Evolutionary conservation across 2,329 filamentous ascomycete genomes (phyloP), one percentile per base, ranked within the genome.

Genomic region (Colletotrichum sp.): DNA sequence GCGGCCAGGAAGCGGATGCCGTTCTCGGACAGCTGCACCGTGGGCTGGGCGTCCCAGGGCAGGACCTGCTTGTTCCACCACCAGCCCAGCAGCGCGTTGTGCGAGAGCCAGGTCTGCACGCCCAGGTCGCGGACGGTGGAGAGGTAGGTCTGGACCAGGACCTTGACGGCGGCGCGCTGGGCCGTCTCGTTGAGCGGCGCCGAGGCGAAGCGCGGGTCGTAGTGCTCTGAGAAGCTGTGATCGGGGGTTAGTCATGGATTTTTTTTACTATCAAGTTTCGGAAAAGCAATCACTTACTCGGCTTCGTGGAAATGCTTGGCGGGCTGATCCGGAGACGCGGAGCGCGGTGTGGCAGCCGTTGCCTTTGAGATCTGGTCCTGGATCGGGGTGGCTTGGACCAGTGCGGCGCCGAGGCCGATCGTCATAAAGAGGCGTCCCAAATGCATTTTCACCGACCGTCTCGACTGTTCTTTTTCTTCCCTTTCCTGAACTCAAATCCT

Each of bases 81-180:
- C 95, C 95, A 97, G 8, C 94, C 95, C 36, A 97, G 86, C 34
- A 96, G 86, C n/a, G 93, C 94, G n/a, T 94, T 94, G 81, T 96
- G 94, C 80, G 95, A 94, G 75, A 96, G 90, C 95, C 95, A 96
- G 8, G 94, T 96, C 82, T 96, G 93, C 74, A 96, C 83, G 3
- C 91, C 90, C 34, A 94, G 87, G 48, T 91, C 89, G 65, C 88
- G 86, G 80, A 94, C 93, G 34, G 93, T 94, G 57, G 90, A 86
- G 64, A 96, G 87, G 82, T 96, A 96, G 32, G 94, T 92, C 79
- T 93, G 91, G 68, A 95, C 88, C 79, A 96, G 90, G 78, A 92
- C 89, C 67, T 88, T 89, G 74, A 96, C 88, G 2, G 90, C 92
- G 32, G 91, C 87, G 27, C 88, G 88, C 79, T 93, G 90, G 70